Evolutionary conservation across 805 yeast genomes (phyloP), one percentile per base, ranked within the genome.

Genomic region (Ogataea trehalophila): DNA sequence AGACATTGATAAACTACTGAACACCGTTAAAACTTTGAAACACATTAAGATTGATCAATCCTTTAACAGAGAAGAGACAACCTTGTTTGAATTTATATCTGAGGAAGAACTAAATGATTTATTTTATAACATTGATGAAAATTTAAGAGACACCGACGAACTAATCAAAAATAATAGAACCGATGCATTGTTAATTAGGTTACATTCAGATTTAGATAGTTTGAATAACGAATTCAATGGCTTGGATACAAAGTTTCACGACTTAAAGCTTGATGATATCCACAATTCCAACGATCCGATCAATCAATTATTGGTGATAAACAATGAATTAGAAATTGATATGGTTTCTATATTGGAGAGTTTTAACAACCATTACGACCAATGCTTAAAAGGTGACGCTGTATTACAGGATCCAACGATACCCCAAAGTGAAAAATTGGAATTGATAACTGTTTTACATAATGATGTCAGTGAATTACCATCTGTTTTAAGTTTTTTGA

Each of bases 361-460:
- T 57, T 69, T 90, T 41, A 84, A 96, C 11, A 79, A 79, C 45
- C 96, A 90, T 66, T 88, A 82, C 57, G 97, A 90, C 63, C 89
- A 87, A 60, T 86, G 95, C 55, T 56, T 68, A 13, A 67, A 76
- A 50, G 85, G 79, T 9, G 58, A 69, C 3, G 65, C 66, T 5
- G 50, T 70, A 6, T 65, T 75, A n/a, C 57, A 62, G 20, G 60
- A 67, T n/a, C 58, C 63, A 0, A 46, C 54, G 14, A 52, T 61
- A 0, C 46, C 61, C 4, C 59, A 50, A 6, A 56, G 49, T 1
- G 73, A 69, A 45, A 68, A 68, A 49, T 44, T 55, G 26, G 74
- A 77, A 54, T 60, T 79, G 14, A 62, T 72, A 16, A 62, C 68
- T 2, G 78, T 83, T 2, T 66, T 85, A 3, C 65, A 65, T 17